Base-by-base conservation (phyloP, 352 stramenopile genomes). In the Phytopythium boreale region DNA sequence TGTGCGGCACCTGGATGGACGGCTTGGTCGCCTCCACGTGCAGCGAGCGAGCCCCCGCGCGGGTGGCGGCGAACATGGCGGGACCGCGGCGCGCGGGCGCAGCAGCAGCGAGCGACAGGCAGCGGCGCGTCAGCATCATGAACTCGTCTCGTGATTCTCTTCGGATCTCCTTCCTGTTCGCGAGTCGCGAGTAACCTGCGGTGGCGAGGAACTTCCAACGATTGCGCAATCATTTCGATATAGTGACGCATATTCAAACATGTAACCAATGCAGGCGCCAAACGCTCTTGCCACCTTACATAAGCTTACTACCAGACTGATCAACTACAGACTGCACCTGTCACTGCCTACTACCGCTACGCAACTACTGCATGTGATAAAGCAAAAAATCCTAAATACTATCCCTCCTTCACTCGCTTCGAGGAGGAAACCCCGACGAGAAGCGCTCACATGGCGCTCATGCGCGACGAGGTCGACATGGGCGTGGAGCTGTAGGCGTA, bases 21-120 rank as follows among this genome's bases (percentile, higher is more conserved):
- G 70, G 51, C 55, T 76, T 85, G 43, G 71, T 84, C 17, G 82
- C 81, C 50, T 92, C 79, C 22, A 92, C 70, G 65, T 90, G 80
- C 44, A 90, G 69, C 15, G 70, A 63, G 51, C 84, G 82, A 11
- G 49, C 70, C 24, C 67, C 47, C 11, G 5, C 56, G 22, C 56
- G 36, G 22, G 39, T 19, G 12, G 27, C 15, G 19, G 24, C 15
- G 9, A 62, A 8, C 43, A 56, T 51, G 36, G 24, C 29, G 36
- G 60, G 52, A 6, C 63, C 41, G 56, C 70, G 65, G 67, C 67
- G 69, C 43, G 60, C 36, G 39, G 66, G 19, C 37, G 64, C 59
- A 11, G 58, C 20, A 51, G 39, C 56, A n/a, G 59, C 55, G 49
- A 67, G 27, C 17, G 62, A 68, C 36, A 81, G 50, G 56, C 68